Evolutionary conservation across 192 early-diverging fungal genomes (phyloP).

Genomic region (Jimgerdemannia flammicorona): DNA sequence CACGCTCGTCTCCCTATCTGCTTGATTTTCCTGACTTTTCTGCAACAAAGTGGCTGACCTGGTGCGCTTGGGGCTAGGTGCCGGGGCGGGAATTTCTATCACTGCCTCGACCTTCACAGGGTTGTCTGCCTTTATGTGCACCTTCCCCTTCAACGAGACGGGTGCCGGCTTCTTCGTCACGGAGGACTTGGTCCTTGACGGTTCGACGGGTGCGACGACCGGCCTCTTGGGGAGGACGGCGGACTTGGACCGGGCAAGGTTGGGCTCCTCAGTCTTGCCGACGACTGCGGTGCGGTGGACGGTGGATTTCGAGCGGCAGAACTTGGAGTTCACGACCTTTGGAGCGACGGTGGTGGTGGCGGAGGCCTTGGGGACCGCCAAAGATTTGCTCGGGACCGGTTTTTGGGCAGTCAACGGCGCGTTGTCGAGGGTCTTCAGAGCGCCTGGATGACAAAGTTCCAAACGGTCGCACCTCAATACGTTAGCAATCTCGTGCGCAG

Average conservation of each 20-base stretch:
- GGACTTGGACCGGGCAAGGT: not conserved
- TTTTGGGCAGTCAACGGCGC: no score
- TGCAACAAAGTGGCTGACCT: not conserved
- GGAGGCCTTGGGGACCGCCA: not conserved
- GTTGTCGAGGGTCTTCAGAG: no score
- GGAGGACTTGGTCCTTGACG: not conserved
- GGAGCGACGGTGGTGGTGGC: not conserved
- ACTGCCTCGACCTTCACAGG: not conserved
- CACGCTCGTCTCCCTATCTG: not conserved
- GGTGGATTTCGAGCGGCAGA: not conserved
- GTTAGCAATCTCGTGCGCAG: no score
- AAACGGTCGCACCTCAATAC: no score
- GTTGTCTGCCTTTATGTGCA: not conserved
- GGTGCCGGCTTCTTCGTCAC: not conserved
- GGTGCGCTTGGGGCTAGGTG: not conserved
- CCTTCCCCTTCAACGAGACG: not conserved
- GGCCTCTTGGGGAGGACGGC: not conserved
- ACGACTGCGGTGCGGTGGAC: not conserved
- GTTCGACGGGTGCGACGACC: not conserved
- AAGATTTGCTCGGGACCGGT: not conserved
- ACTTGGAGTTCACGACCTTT: not conserved
- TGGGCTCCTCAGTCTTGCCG: not conserved
- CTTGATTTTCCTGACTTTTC: not conserved
- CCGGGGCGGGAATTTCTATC: not conserved
- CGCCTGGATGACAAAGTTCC: not conserved